Evolutionary conservation across 805 yeast species (phyloP), one percentile per base, ranked within the genome.

Genomic region (Saccharomycopsis sp.): DNA sequence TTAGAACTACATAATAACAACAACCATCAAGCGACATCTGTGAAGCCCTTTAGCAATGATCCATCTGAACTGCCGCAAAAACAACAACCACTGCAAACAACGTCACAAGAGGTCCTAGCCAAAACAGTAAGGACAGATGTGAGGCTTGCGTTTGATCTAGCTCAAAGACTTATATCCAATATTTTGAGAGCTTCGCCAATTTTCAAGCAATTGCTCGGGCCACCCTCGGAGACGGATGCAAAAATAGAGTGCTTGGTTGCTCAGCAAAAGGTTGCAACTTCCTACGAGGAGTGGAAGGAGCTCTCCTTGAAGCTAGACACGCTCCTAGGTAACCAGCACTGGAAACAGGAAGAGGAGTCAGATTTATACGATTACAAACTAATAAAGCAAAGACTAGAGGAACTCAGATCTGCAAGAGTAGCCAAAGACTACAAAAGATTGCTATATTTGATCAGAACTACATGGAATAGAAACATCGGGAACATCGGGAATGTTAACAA

Each of bases 391-490:
- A 62, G 76, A 43, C 61, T 85, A 34, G 48, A 53, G 4, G 79
- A 78, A 42, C 62, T 92, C 65, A 62, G 71, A 32, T 56, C 58
- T 2, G 84, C 88, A 0, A 66, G 96, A 25, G 30, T 56, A 13
- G 53, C 61, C 12, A 67, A 71, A 20, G 83, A 92, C 53, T 72
- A 71, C 50, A 64, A 73, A 42, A 66, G 69, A 32, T 59, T 89
- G 25, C 58, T 89, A 10, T 86, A 83, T 52, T 62, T 84, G 10
- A 76, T 92, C 2, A 61, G 97, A 45, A 89, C 96, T 0, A 75
- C 82, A 18, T 82, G 95, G 83, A 71, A 74, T 2, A 66, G 98
- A 48, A 84, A 87, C 53, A 59, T 86, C 39, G 97, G 94, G 1
- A 82, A 85, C 50, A 83, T 87, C 67, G 94, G 94, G 1, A 81